Evolutionary conservation across 257 asterid species (phyloP), one percentile per base, ranked within the genome.

Genomic region (Euphrasia confusa): DNA sequence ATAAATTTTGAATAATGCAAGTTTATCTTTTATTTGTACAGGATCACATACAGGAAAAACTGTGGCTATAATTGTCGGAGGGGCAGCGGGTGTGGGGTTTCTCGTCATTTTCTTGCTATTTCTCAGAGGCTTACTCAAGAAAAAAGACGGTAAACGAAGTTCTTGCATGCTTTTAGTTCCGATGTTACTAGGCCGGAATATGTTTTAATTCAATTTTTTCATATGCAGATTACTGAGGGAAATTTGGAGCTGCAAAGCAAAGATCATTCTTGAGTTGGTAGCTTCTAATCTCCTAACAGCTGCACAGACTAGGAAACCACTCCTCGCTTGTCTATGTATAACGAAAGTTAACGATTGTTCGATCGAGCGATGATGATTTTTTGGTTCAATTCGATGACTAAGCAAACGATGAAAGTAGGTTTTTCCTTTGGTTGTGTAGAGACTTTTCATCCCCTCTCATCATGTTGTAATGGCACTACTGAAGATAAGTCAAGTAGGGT

Each of bases 51-150:
- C 88, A 40, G 95, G 93, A 21, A 88, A 86, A 69, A 88, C 96
- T 1, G 90, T 86, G 78, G 96, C 96, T 55, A 88, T 88, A 56
- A 86, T 88, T 67, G 32, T 85, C 63, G 96, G 96, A 81, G 96
- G 95, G 71, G 96, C 95, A 58, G 96, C 87, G 7, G 93, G 90
- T 12, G 90, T 88, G 66, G 95, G 87, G 27, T 83, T 88, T 73
- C 47, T 85, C 49, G 81, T 86, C 68, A 85, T 85, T 68, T 80
- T 60, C 68, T 63, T 83, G 80, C 83, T 88, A 58, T 85, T 85
- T 82, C 81, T 81, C 35, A 85, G 85, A 81, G 71, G 71, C 47
- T 72, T 80, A 65, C 21, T 76, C 71, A 88, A 83, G 93, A 81
- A 80, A 74, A 90, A 77, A 77, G 93, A 83, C 72, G 95, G 95